phyloP scores from a whole-genome alignment of 2,329 filamentous ascomycete species.

The Hortaea werneckii region DNA sequence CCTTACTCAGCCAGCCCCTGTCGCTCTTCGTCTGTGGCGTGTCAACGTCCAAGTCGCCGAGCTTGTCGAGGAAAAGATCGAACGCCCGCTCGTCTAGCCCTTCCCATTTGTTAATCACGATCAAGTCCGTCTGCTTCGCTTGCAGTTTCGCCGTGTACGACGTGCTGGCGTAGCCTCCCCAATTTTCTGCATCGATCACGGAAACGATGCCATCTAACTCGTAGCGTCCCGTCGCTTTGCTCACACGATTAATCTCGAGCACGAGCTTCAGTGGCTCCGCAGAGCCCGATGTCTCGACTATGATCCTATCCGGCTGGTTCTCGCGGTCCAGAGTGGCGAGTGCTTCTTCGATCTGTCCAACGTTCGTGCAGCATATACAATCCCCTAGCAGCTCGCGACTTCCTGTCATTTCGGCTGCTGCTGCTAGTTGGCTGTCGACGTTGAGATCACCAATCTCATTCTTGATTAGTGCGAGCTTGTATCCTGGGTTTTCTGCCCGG shows the following conservation, averaged over 20 bases:
- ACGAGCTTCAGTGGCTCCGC: slow-evolving; percentile 77
- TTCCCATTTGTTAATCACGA: slow-evolving; percentile 94
- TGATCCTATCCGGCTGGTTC: slow-evolving; percentile 65
- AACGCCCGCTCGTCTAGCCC: slow-evolving; percentile 59
- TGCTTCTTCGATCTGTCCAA: slow-evolving; percentile 77
- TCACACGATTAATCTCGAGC: slow-evolving; percentile 76
- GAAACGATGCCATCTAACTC: slow-evolving; percentile 78
- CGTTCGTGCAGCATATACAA: slow-evolving; percentile 97
- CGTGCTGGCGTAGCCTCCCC: slow-evolving; percentile 84
- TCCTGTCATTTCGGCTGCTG: slow-evolving; percentile 71
- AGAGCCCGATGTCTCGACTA: slow-evolving; percentile 85
- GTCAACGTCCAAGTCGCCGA: slow-evolving; percentile 73
- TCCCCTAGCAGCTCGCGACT: slow-evolving; percentile 91
- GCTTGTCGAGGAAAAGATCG: slow-evolving; percentile 66
- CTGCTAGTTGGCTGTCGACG: slow-evolving; percentile 83
- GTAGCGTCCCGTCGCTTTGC: slow-evolving; percentile 59
- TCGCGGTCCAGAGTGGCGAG: slow-evolving; percentile 60
- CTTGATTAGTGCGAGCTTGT: slow-evolving; percentile 89
- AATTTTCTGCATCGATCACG: slow-evolving; percentile 91
- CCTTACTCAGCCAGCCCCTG: slow-evolving; percentile 66
- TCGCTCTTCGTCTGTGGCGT: slow-evolving; percentile 71
- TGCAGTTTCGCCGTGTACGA: slow-evolving; percentile 82
- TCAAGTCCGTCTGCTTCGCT: slow-evolving; percentile 78
- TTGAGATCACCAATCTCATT: slow-evolving; percentile 97
- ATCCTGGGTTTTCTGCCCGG: slow-evolving; percentile 70